Evolutionary conservation across 2,329 filamentous ascomycete species (phyloP), one percentile per base, ranked within the genome.

Genomic region (Pseudocercospora eumusae): DNA sequence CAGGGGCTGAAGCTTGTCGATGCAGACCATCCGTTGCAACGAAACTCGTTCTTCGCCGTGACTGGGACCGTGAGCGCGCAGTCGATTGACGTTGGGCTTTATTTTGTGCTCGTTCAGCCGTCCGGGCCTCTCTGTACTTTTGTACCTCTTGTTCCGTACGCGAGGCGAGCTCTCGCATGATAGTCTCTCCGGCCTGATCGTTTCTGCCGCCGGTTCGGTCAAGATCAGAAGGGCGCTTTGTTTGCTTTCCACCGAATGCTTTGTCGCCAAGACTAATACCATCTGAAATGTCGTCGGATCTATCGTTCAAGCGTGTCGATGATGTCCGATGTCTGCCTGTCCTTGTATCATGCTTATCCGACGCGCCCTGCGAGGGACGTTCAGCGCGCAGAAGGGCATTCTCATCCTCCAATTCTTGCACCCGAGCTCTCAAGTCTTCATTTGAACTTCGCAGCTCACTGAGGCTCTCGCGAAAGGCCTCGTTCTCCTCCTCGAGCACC

Each of bases 381-480:
- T 79, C 74, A 7, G 71, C 62, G 11, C 75, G 75, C 54, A 81
- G 72, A 27, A 75, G 71, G 50, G 77, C 72, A 40, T 79, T 80
- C 56, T 79, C 75, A 1, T 74, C 50, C 28, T 75, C 73, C 57
- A 81, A 74, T 3, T 72, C 71, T 31, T 77, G 73, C 33, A 79
- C 75, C 67, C 75, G 49, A 69, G 68, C 60, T 56, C 68, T 67
- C 55, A 75, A 42, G 66, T 97, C 91, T 72, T 98, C 93, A 59
- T 92, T 87, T 72, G 97, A 93, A 73, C 96, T 92, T 61, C 96
- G 86, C 18, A 96, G 81, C 2, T 88, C 62, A 11, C 75, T 62
- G 52, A 76, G 63, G 60, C 71, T 64, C 69, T 75, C 62, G 21
- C 91, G 79, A 0, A 89, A 85, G 49, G 88, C 82, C 50, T 78